These are phyloP conservation scores for Penicillium hordei DNA, from an alignment of 2,329 filamentous ascomycete species.

Conservation along the genomic window DNA sequence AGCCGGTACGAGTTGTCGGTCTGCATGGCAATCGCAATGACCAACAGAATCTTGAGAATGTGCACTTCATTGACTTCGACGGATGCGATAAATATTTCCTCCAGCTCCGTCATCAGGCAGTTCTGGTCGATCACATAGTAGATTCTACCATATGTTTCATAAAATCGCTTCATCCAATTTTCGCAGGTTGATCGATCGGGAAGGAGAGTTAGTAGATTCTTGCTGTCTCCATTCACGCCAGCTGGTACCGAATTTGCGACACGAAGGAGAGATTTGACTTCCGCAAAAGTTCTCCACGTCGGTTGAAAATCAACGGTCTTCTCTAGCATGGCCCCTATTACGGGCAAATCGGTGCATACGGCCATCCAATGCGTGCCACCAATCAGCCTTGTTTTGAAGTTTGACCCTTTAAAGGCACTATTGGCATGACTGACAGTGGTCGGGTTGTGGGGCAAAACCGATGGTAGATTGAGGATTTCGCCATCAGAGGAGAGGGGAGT, in stretches of 20 bases:
- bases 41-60: background rate
- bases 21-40: background rate
- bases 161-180: background rate
- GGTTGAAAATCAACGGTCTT: background rate
- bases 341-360: background rate
- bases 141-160: background rate
- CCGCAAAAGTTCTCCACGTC: background rate
- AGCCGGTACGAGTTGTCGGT: background rate
- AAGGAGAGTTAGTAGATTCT: background rate
- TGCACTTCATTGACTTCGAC: background rate
- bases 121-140: background rate
- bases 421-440: background rate
- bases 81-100: too few species aligned
- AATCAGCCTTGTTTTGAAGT: background rate
- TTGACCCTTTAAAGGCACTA: background rate
- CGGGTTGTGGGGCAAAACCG: background rate
- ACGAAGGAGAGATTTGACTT: background rate
- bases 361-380: background rate
- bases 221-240: background rate
- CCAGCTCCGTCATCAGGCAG: background rate
- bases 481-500: background rate
- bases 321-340: background rate
- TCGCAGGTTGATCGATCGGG: background rate
- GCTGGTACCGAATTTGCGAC: background rate
- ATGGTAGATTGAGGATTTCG: background rate